Evolutionary conservation across 306 rosid genomes (phyloP).

Genomic region (Echinosophora koreensis): DNA sequence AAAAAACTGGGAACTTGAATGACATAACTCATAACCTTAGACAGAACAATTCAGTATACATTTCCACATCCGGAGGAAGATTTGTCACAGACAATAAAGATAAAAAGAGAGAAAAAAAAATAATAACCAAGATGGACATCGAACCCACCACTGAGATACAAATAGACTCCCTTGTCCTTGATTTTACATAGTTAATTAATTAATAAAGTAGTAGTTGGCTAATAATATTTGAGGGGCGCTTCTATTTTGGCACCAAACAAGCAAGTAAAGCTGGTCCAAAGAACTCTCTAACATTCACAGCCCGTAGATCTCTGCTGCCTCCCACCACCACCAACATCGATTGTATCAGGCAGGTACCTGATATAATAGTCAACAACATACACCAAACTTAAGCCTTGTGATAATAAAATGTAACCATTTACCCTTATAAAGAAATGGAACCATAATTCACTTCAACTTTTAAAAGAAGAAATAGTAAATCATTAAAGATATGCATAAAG

Average conservation of each 20-base stretch:
- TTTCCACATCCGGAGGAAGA: constrained; percentile 6
- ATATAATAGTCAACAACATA: constrained; percentile 39
- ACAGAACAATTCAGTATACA: constrained; percentile 35
- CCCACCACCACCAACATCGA: constrained; percentile 83
- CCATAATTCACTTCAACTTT: constrained; percentile 4
- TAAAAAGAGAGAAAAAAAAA: constrained; percentile 34
- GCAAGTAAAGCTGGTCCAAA: constrained; percentile 32
- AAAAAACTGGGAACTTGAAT: constrained; percentile 4
- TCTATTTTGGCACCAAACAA: constrained; percentile 45
- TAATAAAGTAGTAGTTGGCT: constrained; percentile 39
- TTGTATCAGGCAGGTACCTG: constrained; percentile 92
- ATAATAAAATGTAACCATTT: not conserved
- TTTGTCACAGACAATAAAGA: constrained; percentile 39
- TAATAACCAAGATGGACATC: constrained; percentile 32
- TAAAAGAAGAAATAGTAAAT: not conserved
- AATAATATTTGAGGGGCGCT: constrained; percentile 20
- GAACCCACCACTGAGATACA: constrained; percentile 53
- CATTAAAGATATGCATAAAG: not conserved
- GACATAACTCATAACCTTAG: constrained; percentile 32
- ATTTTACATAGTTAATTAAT: constrained; percentile 36
- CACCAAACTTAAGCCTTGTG: not conserved
- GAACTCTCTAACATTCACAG: constrained; percentile 71
- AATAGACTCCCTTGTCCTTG: constrained; percentile 40
- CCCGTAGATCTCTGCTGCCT: constrained; percentile 93
- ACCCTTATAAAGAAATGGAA: not conserved